A percentile compares a stretch with the other conserved stretches of the same genome.
These are phyloP conservation scores for Seiridium unicorne DNA, from an alignment of 2,329 filamentous ascomycete genomes.

Conservation along the genomic window DNA sequence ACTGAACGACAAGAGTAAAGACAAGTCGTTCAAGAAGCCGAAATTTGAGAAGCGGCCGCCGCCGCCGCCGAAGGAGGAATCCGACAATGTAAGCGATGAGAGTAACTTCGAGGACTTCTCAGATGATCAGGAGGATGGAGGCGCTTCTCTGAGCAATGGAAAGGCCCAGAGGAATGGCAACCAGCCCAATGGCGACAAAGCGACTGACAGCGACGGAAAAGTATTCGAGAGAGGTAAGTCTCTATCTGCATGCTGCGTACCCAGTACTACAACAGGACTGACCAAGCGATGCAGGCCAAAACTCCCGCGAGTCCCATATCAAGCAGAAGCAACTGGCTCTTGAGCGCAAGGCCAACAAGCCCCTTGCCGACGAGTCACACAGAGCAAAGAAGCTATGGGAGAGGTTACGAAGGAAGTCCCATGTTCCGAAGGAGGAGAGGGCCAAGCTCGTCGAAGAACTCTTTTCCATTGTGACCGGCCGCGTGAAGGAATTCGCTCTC, in stretches of 20 bases:
- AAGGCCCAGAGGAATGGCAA: conserved; percentile 32
- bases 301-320: conserved; percentile 81
- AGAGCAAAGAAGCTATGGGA: conserved; percentile 98
- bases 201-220: conserved; percentile 28
- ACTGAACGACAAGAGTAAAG: conserved; percentile 49
- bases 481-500: conserved; percentile 92
- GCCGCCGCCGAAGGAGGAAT: conserved; percentile 36
- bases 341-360: conserved; percentile 90
- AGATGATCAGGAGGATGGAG: conserved; percentile 54
- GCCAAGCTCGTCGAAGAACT: conserved; percentile 85
- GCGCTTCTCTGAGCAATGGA: conserved; percentile 42
- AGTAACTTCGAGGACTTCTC: conserved; percentile 39
- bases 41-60: conserved; percentile 31
- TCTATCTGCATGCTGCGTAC: background rate
- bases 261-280: background rate
- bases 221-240: conserved; percentile 40
- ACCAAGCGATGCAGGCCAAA: conserved; percentile 45
- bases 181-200: conserved; percentile 24
- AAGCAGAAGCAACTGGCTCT: conserved; percentile 88
- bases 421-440: conserved; percentile 86
- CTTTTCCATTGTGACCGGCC: conserved; percentile 85
- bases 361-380: conserved; percentile 83
- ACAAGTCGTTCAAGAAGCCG: conserved; percentile 29
- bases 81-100: conserved; percentile 34
- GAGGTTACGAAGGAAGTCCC: conserved; percentile 84